phyloP scores from a whole-genome alignment of 208 protist genomes.

The Crithidia fasciculata region DNA sequence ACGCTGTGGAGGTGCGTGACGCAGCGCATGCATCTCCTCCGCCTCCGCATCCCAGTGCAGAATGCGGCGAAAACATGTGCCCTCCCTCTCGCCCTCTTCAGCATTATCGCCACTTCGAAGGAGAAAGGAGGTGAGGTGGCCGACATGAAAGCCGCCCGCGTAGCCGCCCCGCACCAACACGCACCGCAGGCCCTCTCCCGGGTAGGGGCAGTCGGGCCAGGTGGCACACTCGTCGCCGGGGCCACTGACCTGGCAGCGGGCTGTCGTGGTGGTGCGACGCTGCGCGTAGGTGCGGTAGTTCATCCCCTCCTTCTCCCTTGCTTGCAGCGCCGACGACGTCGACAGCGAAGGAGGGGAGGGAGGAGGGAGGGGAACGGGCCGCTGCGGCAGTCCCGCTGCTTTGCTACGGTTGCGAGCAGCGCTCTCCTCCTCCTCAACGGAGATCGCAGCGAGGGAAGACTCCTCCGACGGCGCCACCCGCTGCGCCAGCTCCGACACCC shows the following conservation, averaged over 20 bases:
- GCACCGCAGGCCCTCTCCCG: background rate
- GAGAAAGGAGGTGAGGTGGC: conserved; percentile 24
- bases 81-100: background rate
- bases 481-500: conserved; percentile 21
- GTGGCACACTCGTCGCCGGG: background rate
- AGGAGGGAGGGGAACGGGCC: background rate
- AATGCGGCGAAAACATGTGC: background rate
- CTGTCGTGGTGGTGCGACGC: background rate
- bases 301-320: too few species aligned
- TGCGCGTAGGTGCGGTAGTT: background rate
- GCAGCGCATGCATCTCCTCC: background rate
- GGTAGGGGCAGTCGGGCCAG: conserved; percentile 20
- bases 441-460: background rate
- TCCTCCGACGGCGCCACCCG: conserved; percentile 9
- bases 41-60: conserved; percentile 21
- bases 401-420: background rate
- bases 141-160: conserved; percentile 17
- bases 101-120: background rate
- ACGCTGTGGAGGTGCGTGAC: too few species aligned
- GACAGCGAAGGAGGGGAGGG: too few species aligned
- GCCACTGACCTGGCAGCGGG: background rate
- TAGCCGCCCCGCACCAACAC: conserved; percentile 3
- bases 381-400: background rate
- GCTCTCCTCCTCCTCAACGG: background rate
- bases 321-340: too few species aligned